Evolutionary conservation across 2,329 filamentous ascomycete species (phyloP).

Genomic region (Ophiostoma populinum): DNA sequence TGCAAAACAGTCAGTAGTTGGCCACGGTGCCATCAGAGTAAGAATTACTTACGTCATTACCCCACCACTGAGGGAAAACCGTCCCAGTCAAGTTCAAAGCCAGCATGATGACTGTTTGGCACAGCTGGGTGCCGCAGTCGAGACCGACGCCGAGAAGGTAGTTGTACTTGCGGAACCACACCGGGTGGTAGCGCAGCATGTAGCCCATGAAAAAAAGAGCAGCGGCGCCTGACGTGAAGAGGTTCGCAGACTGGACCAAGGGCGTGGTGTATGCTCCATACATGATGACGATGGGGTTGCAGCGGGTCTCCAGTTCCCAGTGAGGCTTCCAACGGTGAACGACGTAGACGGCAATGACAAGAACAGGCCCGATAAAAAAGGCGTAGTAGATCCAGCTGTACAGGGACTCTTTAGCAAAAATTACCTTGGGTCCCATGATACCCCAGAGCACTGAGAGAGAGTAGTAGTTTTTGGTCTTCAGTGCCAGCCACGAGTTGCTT

Average conservation of each 20-base stretch:
- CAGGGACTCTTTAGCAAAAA: constrained; percentile 13
- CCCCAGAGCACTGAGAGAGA: constrained; percentile 20
- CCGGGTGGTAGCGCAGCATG: constrained; percentile 15
- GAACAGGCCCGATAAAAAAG: constrained; percentile 15
- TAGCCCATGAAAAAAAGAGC: constrained; percentile 18
- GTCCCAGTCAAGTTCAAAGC: constrained; percentile 15
- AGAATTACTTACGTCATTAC: constrained; percentile 12
- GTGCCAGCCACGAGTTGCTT: constrained; percentile 15
- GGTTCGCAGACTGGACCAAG: constrained; percentile 15
- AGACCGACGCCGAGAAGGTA: constrained; percentile 24
- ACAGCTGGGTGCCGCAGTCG: constrained; percentile 18
- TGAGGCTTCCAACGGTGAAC: constrained; percentile 15
- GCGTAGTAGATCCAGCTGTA: constrained; percentile 17
- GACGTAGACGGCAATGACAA: constrained; percentile 13
- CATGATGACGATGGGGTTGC: constrained; percentile 16
- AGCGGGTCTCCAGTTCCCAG: constrained; percentile 16
- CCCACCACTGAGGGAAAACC: constrained; percentile 17
- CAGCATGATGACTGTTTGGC: constrained; percentile 16
- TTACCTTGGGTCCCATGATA: constrained; percentile 17
- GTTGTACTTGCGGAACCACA: constrained; percentile 26
- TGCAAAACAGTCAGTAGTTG: too few relatives aligned
- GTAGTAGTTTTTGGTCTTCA: constrained; percentile 17
- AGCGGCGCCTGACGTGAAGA: constrained; percentile 14
- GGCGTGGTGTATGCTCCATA: constrained; percentile 14
- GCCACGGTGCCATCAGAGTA: neutral